A percentile compares a stretch with the other conserved stretches of the same genome.
Conservation (phyloP, 225 moss, liverwort and hornwort genomes). For the Bryoerythrophyllum caledonicum region DNA sequence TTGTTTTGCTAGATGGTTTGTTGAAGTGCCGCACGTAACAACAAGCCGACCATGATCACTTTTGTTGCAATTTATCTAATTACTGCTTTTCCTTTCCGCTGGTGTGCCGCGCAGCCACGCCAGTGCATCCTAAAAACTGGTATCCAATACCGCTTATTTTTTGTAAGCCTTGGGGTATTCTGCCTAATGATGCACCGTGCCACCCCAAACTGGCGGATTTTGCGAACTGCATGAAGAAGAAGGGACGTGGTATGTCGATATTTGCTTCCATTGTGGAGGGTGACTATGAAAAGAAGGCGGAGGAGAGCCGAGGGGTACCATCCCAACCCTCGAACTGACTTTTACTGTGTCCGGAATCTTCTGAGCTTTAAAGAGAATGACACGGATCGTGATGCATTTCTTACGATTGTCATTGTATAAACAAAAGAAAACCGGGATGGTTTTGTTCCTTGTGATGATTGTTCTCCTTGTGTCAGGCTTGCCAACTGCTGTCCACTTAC, state of each 20-base stretch:
- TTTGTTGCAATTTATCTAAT: constrained; percentile 8
- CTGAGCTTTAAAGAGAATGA: background rate
- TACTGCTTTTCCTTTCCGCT: constrained; percentile 1
- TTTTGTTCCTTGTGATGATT: constrained; percentile 4
- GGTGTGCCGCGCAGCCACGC: constrained; percentile 69
- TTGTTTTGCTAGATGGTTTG: constrained; percentile 10
- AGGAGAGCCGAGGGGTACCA: constrained; percentile 73
- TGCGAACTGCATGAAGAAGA: constrained; percentile 99
- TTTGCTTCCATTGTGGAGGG: constrained; percentile 97
- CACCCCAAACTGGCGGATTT: constrained; percentile 98
- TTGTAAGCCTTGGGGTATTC: constrained; percentile 99
- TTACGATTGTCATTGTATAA: background rate
- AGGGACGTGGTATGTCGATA: constrained; percentile 99
- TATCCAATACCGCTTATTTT: constrained; percentile 97
- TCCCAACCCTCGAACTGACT: constrained; percentile 16
- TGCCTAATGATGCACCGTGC: constrained; percentile 92
- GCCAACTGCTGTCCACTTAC: constrained; percentile 77
- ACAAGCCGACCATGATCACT: background rate
- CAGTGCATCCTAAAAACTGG: constrained; percentile 99
- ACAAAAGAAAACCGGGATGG: background rate
- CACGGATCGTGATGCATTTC: background rate
- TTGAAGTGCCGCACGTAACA: background rate
- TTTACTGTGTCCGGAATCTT: background rate
- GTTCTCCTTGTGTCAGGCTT: constrained; percentile 56
- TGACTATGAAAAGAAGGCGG: constrained; percentile 90